These are phyloP conservation scores for Piromyces finnis DNA, from an alignment of 192 early-diverging fungal genomes.

Conservation along the genomic window DNA sequence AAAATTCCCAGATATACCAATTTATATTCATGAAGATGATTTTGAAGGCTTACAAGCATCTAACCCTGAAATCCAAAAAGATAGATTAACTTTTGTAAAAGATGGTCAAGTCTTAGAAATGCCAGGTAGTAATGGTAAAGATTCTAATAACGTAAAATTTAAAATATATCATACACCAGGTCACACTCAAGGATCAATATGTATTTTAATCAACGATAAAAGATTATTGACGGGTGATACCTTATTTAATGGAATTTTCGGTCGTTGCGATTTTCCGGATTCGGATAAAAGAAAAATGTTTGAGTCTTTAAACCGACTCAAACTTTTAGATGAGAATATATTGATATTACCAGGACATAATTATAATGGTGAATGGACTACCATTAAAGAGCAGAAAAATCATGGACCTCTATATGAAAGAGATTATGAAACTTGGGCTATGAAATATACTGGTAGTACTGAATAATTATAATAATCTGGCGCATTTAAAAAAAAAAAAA, in stretches of 20 bases:
- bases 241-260: slow-evolving; percentile 57
- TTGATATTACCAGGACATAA: slow-evolving; percentile 81
- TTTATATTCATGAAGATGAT: background rate
- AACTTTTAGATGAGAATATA: slow-evolving; percentile 31
- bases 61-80: background rate
- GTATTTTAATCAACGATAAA: slow-evolving; percentile 52
- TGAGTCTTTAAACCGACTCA: slow-evolving; percentile 46
- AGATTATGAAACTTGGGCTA: background rate
- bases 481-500: no score
- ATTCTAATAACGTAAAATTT: slow-evolving; percentile 12
- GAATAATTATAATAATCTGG: no score
- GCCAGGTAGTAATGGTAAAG: background rate
- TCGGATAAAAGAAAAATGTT: slow-evolving; percentile 43
- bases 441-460: background rate
- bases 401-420: slow-evolving; percentile 15
- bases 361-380: slow-evolving; percentile 70
- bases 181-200: slow-evolving; percentile 76
- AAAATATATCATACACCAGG: slow-evolving; percentile 82
- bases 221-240: slow-evolving; percentile 77
- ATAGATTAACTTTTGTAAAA: background rate
- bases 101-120: background rate
- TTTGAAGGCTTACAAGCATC: background rate
- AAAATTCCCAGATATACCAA: background rate
- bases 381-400: slow-evolving; percentile 41
- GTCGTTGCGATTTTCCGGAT: slow-evolving; percentile 69